A percentile compares a stretch with the other conserved stretches of the same genome.
Conservation (phyloP, 169 alveolate genomes). For the Plasmodium vinckei region DNA sequence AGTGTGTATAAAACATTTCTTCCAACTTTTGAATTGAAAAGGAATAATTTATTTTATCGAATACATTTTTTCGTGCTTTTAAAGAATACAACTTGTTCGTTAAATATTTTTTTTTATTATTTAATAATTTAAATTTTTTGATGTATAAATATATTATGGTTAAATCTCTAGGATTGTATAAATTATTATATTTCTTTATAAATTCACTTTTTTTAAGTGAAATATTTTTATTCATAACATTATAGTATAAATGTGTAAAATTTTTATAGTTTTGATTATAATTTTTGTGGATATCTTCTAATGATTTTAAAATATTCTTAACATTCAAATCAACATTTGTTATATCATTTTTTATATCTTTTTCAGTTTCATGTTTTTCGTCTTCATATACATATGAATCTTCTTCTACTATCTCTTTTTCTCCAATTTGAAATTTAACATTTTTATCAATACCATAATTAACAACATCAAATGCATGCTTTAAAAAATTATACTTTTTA, state of each 20-base stretch:
- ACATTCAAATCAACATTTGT: slow-evolving; percentile 23
- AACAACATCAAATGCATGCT: slow-evolving; percentile 66
- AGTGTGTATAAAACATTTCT: slow-evolving; percentile 63
- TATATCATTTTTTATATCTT: slow-evolving; percentile 36
- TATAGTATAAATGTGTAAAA: slow-evolving; percentile 39
- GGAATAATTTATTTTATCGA: slow-evolving; percentile 60
- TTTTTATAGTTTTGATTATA: slow-evolving; percentile 61
- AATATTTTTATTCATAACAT: slow-evolving; percentile 55
- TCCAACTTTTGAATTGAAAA: slow-evolving; percentile 45
- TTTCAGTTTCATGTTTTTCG: slow-evolving; percentile 24
- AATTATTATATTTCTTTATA: slow-evolving; percentile 58
- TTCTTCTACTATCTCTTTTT: slow-evolving; percentile 63
- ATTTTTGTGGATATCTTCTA: slow-evolving; percentile 48
- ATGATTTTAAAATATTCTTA: slow-evolving; percentile 34
- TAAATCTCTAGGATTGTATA: slow-evolving; percentile 52
- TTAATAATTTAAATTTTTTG: slow-evolving; percentile 59
- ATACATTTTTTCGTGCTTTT: slow-evolving; percentile 46
- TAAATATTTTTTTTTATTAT: slow-evolving; percentile 47
- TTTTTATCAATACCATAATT: slow-evolving; percentile 72
- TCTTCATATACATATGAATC: slow-evolving; percentile 58
- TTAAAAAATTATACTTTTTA: slow-evolving; percentile 74
- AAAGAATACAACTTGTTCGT: slow-evolving; percentile 30
- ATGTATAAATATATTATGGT: slow-evolving; percentile 60
- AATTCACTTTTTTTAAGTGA: slow-evolving; percentile 56
- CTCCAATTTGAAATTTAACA: slow-evolving; percentile 60